These are phyloP conservation scores for Amanita phalloides DNA, from an alignment of 768 basidiomycete genomes.

Conservation along the genomic window DNA sequence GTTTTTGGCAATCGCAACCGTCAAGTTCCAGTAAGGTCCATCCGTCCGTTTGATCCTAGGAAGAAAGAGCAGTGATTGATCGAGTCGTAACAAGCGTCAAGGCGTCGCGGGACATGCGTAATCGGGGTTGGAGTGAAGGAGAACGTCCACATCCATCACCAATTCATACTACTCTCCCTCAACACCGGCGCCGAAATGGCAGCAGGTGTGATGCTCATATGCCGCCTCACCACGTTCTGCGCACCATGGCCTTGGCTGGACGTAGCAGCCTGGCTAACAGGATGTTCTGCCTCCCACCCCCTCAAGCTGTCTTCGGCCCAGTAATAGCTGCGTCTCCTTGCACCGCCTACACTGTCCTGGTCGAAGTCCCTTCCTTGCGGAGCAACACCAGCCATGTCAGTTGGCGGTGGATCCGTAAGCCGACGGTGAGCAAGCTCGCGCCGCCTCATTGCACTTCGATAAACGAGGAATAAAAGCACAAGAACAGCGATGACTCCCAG, in stretches of 20 bases:
- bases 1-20: background rate
- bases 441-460: slow-evolving; percentile 55
- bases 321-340: slow-evolving; percentile 72
- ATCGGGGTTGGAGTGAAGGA: background rate
- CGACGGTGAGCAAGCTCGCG: slow-evolving; percentile 63
- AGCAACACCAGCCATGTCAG: slow-evolving; percentile 22
- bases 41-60: background rate
- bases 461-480: slow-evolving; percentile 62
- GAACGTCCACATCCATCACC: slow-evolving; percentile 30
- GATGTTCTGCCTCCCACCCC: slow-evolving; percentile 32
- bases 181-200: slow-evolving; percentile 70
- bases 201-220: slow-evolving; percentile 33
- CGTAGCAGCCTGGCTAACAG: slow-evolving; percentile 16
- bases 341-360: slow-evolving; percentile 63
- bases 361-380: slow-evolving; percentile 67
- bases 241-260: slow-evolving; percentile 6
- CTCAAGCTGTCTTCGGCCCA: slow-evolving; percentile 78
- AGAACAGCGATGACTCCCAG: slow-evolving; percentile 71
- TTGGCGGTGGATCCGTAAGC: slow-evolving; percentile 43
- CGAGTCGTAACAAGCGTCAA: background rate
- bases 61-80: background rate
- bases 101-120: background rate
- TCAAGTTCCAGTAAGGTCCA: background rate
- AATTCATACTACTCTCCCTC: slow-evolving; percentile 78
- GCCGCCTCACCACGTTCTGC: slow-evolving; percentile 42